A percentile compares a stretch with the other conserved stretches of the same genome.
Conservation (phyloP, 1,284 basidiomycete genomes). For the Malassezia arunalokei region DNA sequence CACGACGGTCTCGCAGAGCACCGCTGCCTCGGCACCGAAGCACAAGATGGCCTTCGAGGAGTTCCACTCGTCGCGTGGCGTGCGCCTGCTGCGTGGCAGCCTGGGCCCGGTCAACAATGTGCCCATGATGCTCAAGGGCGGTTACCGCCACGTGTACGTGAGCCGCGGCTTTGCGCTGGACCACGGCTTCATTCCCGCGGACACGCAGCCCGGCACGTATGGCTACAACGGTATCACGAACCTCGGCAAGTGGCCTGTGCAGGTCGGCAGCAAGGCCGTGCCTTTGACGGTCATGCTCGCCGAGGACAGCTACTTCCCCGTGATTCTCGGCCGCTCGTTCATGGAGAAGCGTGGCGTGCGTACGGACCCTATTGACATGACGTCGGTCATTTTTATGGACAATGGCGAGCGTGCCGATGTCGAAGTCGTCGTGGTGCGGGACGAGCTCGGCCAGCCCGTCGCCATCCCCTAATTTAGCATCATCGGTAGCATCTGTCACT, state of each 20-base stretch:
- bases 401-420: conserved; percentile 62
- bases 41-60: conserved; percentile 46
- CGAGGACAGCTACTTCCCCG: conserved; percentile 92
- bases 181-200: conserved; percentile 75
- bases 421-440: conserved; percentile 44
- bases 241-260: conserved; percentile 48
- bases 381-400: conserved; percentile 76
- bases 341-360: conserved; percentile 77
- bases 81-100: conserved; percentile 77
- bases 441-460: conserved; percentile 44
- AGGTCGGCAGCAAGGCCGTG: conserved; percentile 51
- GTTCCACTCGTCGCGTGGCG: conserved; percentile 53
- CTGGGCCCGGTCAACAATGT: conserved; percentile 73
- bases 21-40: conserved; percentile 5
- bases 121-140: conserved; percentile 73
- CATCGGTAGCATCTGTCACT: neutral
- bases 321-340: conserved; percentile 84
- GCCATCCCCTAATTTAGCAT: conserved; percentile 27
- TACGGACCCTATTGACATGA: conserved; percentile 56
- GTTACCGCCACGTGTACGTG: conserved; percentile 87
- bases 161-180: conserved; percentile 80
- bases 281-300: conserved; percentile 56
- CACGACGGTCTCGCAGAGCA: conserved; percentile 25
- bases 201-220: conserved; percentile 57
- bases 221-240: conserved; percentile 64